phyloP scores from a whole-genome alignment of 345 rosid genomes.

The Lenwebbia sp. region DNA sequence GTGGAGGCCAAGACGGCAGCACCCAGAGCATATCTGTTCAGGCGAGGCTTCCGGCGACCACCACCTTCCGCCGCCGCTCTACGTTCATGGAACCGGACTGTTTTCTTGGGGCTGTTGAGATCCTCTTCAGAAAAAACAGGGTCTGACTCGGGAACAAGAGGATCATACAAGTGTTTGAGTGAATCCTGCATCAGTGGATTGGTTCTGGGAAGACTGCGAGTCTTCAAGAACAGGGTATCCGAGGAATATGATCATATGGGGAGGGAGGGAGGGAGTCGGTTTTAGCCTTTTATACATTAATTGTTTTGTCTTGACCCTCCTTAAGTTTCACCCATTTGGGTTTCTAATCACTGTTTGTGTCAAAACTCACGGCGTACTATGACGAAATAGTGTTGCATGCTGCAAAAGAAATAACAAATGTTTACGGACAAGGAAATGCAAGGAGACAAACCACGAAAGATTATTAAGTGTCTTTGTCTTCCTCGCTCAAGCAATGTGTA shows the following conservation, averaged over 20 bases:
- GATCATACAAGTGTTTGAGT: background rate
- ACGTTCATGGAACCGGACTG: background rate
- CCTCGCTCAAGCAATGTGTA: background rate
- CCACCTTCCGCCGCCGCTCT: background rate
- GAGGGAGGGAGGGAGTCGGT: background rate
- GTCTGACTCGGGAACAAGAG: background rate
- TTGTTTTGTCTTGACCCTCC: background rate
- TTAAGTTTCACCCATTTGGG: background rate
- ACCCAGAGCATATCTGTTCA: conserved; percentile 41
- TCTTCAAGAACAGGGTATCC: background rate
- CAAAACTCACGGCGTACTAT: too few relatives aligned
- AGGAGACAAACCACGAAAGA: background rate
- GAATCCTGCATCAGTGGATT: background rate
- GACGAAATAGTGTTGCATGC: too few relatives aligned
- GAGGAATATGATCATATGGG: background rate
- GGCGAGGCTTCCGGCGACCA: background rate
- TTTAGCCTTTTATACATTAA: background rate
- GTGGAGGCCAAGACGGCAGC: conserved; percentile 55
- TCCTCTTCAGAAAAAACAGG: background rate
- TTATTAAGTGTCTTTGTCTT: background rate
- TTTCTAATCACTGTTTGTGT: too few relatives aligned
- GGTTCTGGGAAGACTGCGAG: background rate
- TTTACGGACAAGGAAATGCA: background rate
- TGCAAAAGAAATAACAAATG: too few relatives aligned
- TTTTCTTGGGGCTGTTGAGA: background rate